These are phyloP conservation scores for Plantago ovata DNA, from an alignment of 257 asterid species.

Conservation along the genomic window DNA sequence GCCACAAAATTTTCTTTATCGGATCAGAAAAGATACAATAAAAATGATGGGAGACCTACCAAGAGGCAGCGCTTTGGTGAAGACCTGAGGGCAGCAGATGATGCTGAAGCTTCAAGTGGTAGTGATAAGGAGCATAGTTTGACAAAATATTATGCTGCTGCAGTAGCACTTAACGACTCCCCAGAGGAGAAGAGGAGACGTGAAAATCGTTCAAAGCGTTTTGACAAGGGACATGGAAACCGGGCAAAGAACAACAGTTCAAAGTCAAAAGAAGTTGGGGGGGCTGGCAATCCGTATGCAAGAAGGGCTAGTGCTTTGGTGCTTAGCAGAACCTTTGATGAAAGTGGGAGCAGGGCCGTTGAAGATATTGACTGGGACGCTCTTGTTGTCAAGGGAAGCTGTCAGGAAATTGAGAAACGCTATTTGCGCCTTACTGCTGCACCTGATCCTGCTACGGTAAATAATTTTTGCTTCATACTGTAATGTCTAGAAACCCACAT, in stretches of 20 bases:
- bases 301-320: constrained; percentile 63
- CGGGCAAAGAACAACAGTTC: constrained; percentile 39
- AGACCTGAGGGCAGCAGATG: constrained; percentile 40
- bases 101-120: constrained; percentile 73
- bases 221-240: constrained; percentile 74
- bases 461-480: constrained; percentile 19
- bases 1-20: constrained; percentile 48
- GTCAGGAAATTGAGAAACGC: constrained; percentile 93
- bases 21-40: constrained; percentile 45
- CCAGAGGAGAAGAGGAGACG: constrained; percentile 90
- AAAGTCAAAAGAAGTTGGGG: constrained; percentile 44
- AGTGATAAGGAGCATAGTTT: constrained; percentile 79
- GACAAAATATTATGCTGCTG: constrained; percentile 70
- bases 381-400: constrained; percentile 88
- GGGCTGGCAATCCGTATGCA: constrained; percentile 47
- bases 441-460: constrained; percentile 97
- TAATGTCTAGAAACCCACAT: constrained; percentile 16
- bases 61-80: constrained; percentile 82
- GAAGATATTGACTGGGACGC: constrained; percentile 99
- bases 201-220: constrained; percentile 90
- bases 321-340: constrained; percentile 68
- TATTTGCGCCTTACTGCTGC: constrained; percentile 99
- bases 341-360: constrained; percentile 77
- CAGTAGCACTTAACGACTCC: constrained; percentile 62
- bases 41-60: constrained; percentile 49